Base-by-base conservation (phyloP, 2,329 filamentous ascomycete genomes). In the Mycosphaerella arachidis region DNA sequence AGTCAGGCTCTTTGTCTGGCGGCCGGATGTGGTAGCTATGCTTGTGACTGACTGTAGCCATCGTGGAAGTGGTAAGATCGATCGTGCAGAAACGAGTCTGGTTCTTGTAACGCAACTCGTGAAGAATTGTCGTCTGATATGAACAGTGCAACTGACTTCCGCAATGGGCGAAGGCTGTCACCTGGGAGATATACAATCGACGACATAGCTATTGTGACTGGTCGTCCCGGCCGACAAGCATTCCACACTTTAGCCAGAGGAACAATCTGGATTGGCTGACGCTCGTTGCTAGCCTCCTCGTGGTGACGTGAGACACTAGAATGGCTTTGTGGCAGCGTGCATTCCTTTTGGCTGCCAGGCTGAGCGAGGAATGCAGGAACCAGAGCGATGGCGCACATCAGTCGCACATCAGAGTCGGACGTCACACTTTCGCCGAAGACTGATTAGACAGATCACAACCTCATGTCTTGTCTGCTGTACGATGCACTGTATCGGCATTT, bases 1-100 rank as follows among this genome's bases (percentile, higher is more conserved):
- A 81, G 58, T 81, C 79, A 68, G 75, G 73, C 61, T 77, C 77
- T 79, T 82, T 84, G 75, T 81, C 76, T 71, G 74, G 73, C 65
- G 79, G 67, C 72, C 77, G 78, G 70, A 79, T 77, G 59, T 74
- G 70, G 72, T 57, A 62, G 53, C 61, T 63, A 50, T 59, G 59
- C 37, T 61, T 58, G 53, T 58, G 64, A 52, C 58, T 56, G 24
- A 65, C 33, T 30, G 67, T 40, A 50, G 67, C 64, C 68, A 70
- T 70, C 27, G 48, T 48, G 33, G 48, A 40, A 20, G 29, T n/a
- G 18, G 3, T 10, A 20, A n/a, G 3, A 33, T 52, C 48, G 55
- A 57, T 51, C 46, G 55, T 46, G 16, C 37, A 24, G 12, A 48
- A 31, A 27, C 16, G 33, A 48, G 33, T 57, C 4, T n/a, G 48